Percentiles rank a stretch among this genome's conserved stretches.
phyloP scores from a whole-genome alignment of 2,329 filamentous ascomycete species.

The Penicillium sp. region DNA sequence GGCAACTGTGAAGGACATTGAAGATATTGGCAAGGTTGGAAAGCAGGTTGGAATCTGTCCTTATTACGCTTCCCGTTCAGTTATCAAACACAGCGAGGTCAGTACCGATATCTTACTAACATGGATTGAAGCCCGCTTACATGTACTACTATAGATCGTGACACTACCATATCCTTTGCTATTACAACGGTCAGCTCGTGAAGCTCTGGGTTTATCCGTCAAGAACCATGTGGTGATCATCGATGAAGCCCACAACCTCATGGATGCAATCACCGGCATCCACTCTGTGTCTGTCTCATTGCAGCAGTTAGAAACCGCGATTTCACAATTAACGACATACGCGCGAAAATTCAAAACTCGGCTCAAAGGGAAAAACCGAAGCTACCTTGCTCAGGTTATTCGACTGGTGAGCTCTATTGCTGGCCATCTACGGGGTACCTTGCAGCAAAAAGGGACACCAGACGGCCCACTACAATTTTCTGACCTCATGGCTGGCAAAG shows the following conservation, averaged over 20 bases:
- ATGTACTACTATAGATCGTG: constrained; percentile 63
- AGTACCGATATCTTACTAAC: constrained; percentile 14
- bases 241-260: constrained; percentile 96
- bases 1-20: constrained; percentile 87
- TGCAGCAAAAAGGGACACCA: constrained; percentile 42
- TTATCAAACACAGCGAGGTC: constrained; percentile 78
- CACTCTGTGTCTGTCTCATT: constrained; percentile 79
- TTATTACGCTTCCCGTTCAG: constrained; percentile 90
- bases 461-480: constrained; percentile 74
- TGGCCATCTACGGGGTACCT: constrained; percentile 65
- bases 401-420: constrained; percentile 80
- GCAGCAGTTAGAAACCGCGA: constrained; percentile 71
- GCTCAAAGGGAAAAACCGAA: constrained; percentile 86
- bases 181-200: constrained; percentile 82
- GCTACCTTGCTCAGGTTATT: constrained; percentile 86
- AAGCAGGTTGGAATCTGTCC: constrained; percentile 82
- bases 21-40: constrained; percentile 81
- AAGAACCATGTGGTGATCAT: constrained; percentile 92
- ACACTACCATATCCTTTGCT: constrained; percentile 91
- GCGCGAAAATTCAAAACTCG: constrained; percentile 85
- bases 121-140: constrained; percentile 1
- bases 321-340: constrained; percentile 78
- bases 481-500: constrained; percentile 77
- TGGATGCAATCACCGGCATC: constrained; percentile 89
- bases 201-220: constrained; percentile 83